phyloP scores from a whole-genome alignment of 2,329 filamentous ascomycete genomes.

The Apiospora marii region DNA sequence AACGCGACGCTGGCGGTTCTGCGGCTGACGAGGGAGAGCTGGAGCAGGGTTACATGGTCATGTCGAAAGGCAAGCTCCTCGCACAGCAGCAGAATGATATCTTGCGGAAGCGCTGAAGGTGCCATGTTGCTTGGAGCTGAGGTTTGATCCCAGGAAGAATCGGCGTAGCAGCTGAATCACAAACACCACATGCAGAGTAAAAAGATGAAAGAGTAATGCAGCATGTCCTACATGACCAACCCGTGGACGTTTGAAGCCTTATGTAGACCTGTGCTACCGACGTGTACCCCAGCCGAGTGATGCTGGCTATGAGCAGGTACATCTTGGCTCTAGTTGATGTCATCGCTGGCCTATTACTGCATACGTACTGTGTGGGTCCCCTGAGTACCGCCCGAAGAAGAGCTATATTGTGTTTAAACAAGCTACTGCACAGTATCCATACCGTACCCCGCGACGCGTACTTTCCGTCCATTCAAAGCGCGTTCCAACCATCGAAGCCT shows the following conservation, averaged over 20 bases:
- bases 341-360: not conserved
- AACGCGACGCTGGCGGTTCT: conserved; percentile 66
- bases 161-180: not conserved
- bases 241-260: not conserved
- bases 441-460: conserved; percentile 16
- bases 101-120: conserved; percentile 55
- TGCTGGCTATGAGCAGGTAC: conserved; percentile 17
- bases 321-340: not conserved
- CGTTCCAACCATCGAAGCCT: not conserved
- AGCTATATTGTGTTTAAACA: not conserved
- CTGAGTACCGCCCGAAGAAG: not conserved
- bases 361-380: conserved; percentile 21
- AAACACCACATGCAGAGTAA: not conserved
- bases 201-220: not conserved
- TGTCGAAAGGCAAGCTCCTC: conserved; percentile 62
- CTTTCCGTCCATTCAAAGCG: not conserved
- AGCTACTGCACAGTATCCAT: not conserved
- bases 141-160: not conserved
- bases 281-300: not conserved
- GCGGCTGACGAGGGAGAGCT: conserved; percentile 62
- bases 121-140: conserved; percentile 28
- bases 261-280: not conserved
- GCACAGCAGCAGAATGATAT: conserved; percentile 68
- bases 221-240: not conserved
- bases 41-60: conserved; percentile 69